Evolutionary conservation across 2,329 filamentous ascomycete genomes (phyloP), one percentile per base, ranked within the genome.

Genomic region (Trichoderma harzianum): DNA sequence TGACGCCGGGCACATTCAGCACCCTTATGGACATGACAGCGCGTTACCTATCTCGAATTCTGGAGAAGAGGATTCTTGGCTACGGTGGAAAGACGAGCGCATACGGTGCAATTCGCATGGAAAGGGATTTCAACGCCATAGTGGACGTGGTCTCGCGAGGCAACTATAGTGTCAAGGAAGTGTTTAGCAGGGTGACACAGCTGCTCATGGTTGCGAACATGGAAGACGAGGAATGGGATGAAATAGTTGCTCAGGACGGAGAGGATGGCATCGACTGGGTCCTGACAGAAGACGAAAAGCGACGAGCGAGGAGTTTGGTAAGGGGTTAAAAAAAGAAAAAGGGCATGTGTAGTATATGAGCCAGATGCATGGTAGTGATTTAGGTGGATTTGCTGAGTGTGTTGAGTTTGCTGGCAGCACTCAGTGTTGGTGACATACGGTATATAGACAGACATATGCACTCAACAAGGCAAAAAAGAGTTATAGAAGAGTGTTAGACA

Each of bases 161-260:
- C 5, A 90, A 92, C 77, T 98, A 97, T 79, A 88, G 88, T 2
- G 87, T 96, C 43, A 86, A 93, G 36, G 94, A 97, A 78, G 82
- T 88, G 3, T 97, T 98, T 83, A 86, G 87, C 32, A 89, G 91
- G 77, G 93, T 92, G 72, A 86, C 87, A 72, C 94, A 98, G 85
- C 91, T 97, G 76, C 89, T 92, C 71, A 89, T 97, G 85, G 89
- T 97, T 18, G 90, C 95, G 79, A 95, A 95, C 76, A 97, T 98
- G 94, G 95, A 98, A 79, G 93, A 96, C 39, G 95, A 98, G 72
- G 95, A 98, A 82, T 97, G 94, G 93, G 93, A 95, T 62, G 94
- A 96, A 80, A 81, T 95, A 51, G 78, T 81, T 7, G 82, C 86
- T 53, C 72, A 79, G 28, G 82, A 85, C 36, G 86, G 83, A 43